phyloP scores from a whole-genome alignment of 2,329 filamentous ascomycete genomes.

The Seiridium unicorne region DNA sequence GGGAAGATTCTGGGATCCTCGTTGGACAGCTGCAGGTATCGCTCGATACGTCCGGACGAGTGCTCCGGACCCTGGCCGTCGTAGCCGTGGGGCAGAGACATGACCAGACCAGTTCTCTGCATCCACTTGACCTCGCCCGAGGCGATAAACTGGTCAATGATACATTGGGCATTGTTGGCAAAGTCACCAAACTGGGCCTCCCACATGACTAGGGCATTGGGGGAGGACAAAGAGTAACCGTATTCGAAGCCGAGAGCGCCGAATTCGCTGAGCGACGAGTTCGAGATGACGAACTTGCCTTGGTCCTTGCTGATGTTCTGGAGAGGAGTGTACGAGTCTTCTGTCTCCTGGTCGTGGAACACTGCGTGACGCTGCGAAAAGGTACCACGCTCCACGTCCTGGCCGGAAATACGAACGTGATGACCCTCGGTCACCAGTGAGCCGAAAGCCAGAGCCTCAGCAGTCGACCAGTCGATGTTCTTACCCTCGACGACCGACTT shows the following conservation, averaged over 20 bases:
- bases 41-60: slow-evolving; percentile 94
- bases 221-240: slow-evolving; percentile 94
- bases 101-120: slow-evolving; percentile 92
- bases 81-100: slow-evolving; percentile 96
- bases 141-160: slow-evolving; percentile 98
- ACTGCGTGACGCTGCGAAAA: slow-evolving; percentile 98
- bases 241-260: slow-evolving; percentile 93
- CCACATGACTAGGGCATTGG: slow-evolving; percentile 98
- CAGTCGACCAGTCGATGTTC: slow-evolving; percentile 97
- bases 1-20: slow-evolving; percentile 96
- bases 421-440: slow-evolving; percentile 88
- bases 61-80: slow-evolving; percentile 98
- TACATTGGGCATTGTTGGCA: slow-evolving; percentile 98
- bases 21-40: slow-evolving; percentile 95
- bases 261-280: slow-evolving; percentile 78
- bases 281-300: slow-evolving; percentile 93
- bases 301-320: slow-evolving; percentile 88
- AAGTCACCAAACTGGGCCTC: slow-evolving; percentile 99
- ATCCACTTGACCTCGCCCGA: slow-evolving; percentile 99
- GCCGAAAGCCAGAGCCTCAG: slow-evolving; percentile 93
- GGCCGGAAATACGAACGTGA: slow-evolving; percentile 95
- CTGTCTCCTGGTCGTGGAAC: slow-evolving; percentile 94
- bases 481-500: slow-evolving; percentile 91
- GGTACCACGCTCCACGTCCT: slow-evolving; percentile 98
- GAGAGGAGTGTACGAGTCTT: slow-evolving; percentile 88